Evolutionary conservation across 2,329 filamentous ascomycete species (phyloP), one percentile per base, ranked within the genome.

Genomic region (Coniochaeta ligniaria): DNA sequence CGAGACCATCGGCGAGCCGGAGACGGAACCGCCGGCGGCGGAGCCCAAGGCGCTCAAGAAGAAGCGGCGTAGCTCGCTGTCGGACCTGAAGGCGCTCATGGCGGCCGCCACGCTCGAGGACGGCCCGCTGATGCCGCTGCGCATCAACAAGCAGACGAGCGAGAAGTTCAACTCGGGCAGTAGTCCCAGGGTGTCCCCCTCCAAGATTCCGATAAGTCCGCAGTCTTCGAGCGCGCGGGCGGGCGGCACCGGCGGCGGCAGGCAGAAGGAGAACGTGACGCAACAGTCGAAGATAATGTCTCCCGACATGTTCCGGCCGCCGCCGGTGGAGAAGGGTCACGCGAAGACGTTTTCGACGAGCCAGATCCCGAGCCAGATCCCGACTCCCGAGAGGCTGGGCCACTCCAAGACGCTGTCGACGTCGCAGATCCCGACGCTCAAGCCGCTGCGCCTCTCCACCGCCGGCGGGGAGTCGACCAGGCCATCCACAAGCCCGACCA

Each of bases 51-150:
- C 72, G n/a, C 75, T 78, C 52, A 87, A 83, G 71, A 93, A 88
- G 76, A 97, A 96, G 78, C 84, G 94, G 60, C 87, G 94, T 71
- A 97, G 93, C 75, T 97, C 93, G 28, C 77, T 98, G 47, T 96
- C 93, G 5, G 94, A 98, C 72, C 80, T 98, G 56, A 89, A 73
- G 65, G 66, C 64, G 20, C 77, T 91, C 20, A 87, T 94, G 75
- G 82, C 81, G 45, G 80, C 84, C 60, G 80, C 87, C 9, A 82
- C 78, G 12, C 73, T 88, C 0, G 76, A 74, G 68, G 78, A 72
- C 69, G 75, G 67, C 38, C 66, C 74, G 9, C 66, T 78, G 16
- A 78, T 80, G 69, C 81, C 82, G 2, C 72, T 85, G 24, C 79
- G 80, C 64, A 72, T 80, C 65, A 78, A 81, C 70, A 78, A 81